These are phyloP conservation scores for Saccharomycopsis phalli DNA, from an alignment of 1,139 yeast species.

Conservation along the genomic window DNA sequence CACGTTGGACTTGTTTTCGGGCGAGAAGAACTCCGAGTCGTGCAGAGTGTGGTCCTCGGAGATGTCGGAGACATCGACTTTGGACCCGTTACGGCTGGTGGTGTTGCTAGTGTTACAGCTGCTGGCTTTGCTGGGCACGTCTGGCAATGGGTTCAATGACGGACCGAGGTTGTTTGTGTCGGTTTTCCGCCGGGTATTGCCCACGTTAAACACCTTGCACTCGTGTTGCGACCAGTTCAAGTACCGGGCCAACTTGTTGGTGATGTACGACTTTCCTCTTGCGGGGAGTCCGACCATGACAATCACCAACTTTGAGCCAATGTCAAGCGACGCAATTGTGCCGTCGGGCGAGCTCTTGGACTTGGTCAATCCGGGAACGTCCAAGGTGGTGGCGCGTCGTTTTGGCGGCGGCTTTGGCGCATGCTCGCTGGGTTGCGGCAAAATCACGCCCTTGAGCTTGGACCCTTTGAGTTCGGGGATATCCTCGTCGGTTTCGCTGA, in stretches of 20 bases:
- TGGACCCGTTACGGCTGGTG: background rate
- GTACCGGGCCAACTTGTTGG: constrained; percentile 80
- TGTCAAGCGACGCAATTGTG: constrained; percentile 54
- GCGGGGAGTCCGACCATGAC: constrained; percentile 96
- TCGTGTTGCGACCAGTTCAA: constrained; percentile 90
- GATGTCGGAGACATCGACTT: background rate
- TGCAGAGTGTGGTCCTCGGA: constrained; percentile 30
- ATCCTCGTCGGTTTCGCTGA: background rate
- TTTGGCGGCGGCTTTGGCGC: constrained; percentile 11
- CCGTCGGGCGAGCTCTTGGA: constrained; percentile 83
- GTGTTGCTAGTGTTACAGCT: background rate
- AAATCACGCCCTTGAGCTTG: background rate
- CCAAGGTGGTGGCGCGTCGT: constrained; percentile 47
- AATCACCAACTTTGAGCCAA: constrained; percentile 63
- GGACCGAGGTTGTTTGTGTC: constrained; percentile 60
- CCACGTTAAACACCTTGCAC: constrained; percentile 86
- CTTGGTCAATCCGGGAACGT: constrained; percentile 87
- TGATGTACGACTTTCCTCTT: constrained; percentile 84
- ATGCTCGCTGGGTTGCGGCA: background rate
- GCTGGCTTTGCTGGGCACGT: constrained; percentile 34
- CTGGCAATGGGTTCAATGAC: constrained; percentile 62
- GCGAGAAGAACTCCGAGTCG: constrained; percentile 79
- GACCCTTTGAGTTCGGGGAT: background rate
- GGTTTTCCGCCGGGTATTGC: constrained; percentile 71
- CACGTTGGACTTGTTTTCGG: constrained; percentile 59